Conservation (phyloP, 2,329 filamentous ascomycete genomes). For the Epichloe elymi region DNA sequence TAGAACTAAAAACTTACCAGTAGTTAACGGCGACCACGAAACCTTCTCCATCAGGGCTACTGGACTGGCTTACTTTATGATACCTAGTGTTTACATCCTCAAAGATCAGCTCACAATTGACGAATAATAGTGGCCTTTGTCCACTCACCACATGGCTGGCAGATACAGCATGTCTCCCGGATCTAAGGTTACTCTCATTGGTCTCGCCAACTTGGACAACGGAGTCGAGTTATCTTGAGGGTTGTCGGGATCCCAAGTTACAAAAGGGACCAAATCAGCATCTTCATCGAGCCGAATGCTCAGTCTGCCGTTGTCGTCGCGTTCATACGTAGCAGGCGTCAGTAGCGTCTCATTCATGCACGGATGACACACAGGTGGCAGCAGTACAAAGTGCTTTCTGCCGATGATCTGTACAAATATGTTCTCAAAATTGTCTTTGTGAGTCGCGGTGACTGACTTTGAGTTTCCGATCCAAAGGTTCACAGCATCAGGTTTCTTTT, state of each 20-base stretch:
- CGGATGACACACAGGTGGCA: constrained; percentile 58
- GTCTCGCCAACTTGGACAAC: constrained; percentile 46
- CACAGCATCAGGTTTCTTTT: constrained; percentile 54
- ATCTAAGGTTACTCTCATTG: constrained; percentile 53
- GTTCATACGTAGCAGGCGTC: constrained; percentile 43
- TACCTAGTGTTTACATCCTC: constrained; percentile 33
- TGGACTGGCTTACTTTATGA: constrained; percentile 67
- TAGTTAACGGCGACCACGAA: constrained; percentile 73
- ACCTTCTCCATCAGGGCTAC: constrained; percentile 52
- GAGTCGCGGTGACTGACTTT: constrained; percentile 54
- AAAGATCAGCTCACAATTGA: background rate
- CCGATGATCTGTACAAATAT: constrained; percentile 67
- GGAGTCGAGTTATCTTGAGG: constrained; percentile 35
- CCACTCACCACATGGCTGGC: constrained; percentile 59
- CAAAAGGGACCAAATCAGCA: constrained; percentile 43
- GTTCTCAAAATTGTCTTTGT: constrained; percentile 79
- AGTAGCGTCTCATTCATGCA: constrained; percentile 54
- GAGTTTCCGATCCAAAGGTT: constrained; percentile 77
- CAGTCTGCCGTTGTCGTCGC: constrained; percentile 16
- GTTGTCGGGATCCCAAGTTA: constrained; percentile 61
- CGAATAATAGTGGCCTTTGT: background rate
- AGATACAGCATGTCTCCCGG: constrained; percentile 73
- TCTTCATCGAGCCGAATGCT: constrained; percentile 22
- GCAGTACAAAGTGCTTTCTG: constrained; percentile 58
- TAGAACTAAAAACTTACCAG: constrained; percentile 37